phyloP scores from a whole-genome alignment of 306 rosid genomes.

The Castanea crenata region DNA sequence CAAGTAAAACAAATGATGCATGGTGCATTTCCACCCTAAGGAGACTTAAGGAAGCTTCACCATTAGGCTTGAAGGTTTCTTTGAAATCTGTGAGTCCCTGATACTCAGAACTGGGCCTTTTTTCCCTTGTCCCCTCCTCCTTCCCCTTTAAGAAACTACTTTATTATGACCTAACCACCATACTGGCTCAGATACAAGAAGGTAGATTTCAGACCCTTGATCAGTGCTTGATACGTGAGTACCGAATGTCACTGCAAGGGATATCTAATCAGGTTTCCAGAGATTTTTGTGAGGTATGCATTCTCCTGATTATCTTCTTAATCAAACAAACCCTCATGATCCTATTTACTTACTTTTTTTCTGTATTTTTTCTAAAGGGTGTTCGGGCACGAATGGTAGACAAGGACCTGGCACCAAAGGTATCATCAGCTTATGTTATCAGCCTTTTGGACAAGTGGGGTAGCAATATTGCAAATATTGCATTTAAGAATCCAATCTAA shows the following conservation, averaged over 20 bases:
- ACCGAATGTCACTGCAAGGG: conserved; percentile 73
- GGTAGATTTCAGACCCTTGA: conserved; percentile 85
- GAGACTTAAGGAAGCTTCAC: conserved; percentile 83
- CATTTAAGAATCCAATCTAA: too few relatives aligned
- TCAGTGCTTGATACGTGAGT: conserved; percentile 82
- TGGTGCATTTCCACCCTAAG: conserved; percentile 71
- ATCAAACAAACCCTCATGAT: background rate
- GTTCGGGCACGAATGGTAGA: conserved; percentile 84
- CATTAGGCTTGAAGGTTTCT: conserved; percentile 86
- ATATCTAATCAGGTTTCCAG: conserved; percentile 54
- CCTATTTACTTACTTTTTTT: conserved; percentile 9
- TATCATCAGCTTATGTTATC: conserved; percentile 22
- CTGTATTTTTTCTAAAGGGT: conserved; percentile 48
- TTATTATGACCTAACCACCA: background rate
- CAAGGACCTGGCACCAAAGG: conserved; percentile 82
- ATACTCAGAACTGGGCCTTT: conserved; percentile 10
- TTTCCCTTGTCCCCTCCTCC: background rate
- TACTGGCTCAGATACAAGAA: conserved; percentile 64
- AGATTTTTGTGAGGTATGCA: conserved; percentile 79
- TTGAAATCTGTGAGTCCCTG: conserved; percentile 78
- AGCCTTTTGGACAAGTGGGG: background rate
- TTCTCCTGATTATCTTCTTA: background rate
- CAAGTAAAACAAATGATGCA: conserved; percentile 59
- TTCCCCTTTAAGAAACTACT: background rate
- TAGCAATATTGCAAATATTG: too few relatives aligned